Conservation (phyloP, 2,329 filamentous ascomycete genomes). For the Fusarium xylarioides region DNA sequence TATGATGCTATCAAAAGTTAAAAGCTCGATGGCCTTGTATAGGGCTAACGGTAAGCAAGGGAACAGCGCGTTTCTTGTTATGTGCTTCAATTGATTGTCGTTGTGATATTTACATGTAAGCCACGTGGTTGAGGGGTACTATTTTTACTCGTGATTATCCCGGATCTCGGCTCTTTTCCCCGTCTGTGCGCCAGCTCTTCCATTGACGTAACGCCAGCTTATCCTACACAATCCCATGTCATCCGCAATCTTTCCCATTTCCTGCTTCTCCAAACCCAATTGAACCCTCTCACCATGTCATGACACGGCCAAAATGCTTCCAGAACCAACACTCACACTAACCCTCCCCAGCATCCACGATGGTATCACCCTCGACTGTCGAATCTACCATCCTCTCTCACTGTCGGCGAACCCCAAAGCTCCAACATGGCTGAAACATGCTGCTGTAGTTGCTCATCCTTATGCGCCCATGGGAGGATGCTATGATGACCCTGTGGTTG, state of each 20-base stretch:
- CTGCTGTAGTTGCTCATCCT: conserved; percentile 82
- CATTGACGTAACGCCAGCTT: conserved; percentile 11
- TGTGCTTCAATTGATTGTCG: neutral
- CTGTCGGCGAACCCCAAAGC: conserved; percentile 47
- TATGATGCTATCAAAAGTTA: neutral
- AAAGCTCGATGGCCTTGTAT: neutral
- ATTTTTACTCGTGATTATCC: conserved; percentile 8
- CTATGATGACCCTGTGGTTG: conserved; percentile 84
- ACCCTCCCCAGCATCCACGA: conserved; percentile 88
- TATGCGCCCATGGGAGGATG: conserved; percentile 88
- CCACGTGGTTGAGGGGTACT: neutral
- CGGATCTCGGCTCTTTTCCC: conserved; percentile 18
- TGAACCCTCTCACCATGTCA: conserved; percentile 21
- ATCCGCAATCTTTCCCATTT: neutral
- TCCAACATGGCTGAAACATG: conserved; percentile 58
- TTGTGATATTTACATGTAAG: neutral
- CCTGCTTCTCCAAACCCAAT: conserved; percentile 2
- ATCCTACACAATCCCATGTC: conserved; percentile 10
- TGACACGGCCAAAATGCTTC: conserved; percentile 57
- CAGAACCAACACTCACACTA: conserved; percentile 70
- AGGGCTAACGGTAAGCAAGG: neutral
- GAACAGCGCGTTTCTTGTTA: neutral
- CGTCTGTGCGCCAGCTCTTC: conserved; percentile 22
- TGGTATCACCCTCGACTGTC: conserved; percentile 77
- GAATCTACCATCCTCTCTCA: conserved; percentile 77